Percentiles rank a stretch among this genome's conserved stretches.
Conservation (phyloP, 176 grass and related monocot species). For the Typha latifolia region DNA sequence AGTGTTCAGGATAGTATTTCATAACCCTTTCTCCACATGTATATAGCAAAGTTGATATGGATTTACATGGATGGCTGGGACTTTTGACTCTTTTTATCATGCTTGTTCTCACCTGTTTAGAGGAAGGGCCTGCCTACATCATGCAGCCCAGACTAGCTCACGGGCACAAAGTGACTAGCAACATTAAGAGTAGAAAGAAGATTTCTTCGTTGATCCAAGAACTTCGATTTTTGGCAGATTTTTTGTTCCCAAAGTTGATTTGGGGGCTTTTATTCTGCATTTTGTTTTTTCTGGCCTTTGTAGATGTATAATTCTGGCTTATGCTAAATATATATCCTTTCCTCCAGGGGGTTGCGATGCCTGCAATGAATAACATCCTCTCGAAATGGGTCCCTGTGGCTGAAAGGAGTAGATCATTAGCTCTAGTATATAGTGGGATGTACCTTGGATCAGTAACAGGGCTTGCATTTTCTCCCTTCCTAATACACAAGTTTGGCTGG, state of each 20-base stretch:
- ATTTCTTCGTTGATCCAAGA: no score
- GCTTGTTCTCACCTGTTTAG: no score
- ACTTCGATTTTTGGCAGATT: background rate
- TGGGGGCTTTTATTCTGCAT: background rate
- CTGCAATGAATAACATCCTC: conserved; percentile 96
- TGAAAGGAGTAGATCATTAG: conserved; percentile 80
- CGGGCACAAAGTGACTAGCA: no score
- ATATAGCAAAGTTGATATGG: no score
- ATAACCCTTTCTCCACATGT: no score
- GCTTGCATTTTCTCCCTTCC: conserved; percentile 82
- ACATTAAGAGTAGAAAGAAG: no score
- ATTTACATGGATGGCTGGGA: no score
- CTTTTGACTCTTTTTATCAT: no score
- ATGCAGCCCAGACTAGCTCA: no score
- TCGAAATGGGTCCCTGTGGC: conserved; percentile 91
- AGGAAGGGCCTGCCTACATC: no score
- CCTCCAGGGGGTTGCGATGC: conserved; percentile 85
- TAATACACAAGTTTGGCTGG: conserved; percentile 84
- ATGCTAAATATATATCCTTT: conserved; percentile 17
- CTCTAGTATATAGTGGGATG: conserved; percentile 96
- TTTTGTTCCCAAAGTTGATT: background rate
- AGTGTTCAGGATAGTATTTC: no score
- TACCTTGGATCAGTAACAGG: conserved; percentile 93
- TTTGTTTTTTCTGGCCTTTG: conserved; percentile 3
- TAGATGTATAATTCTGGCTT: conserved; percentile 1